Percentiles rank a stretch among this genome's conserved stretches.
Conservation (phyloP, 176 grass and related monocot species). For the Typha latifolia region DNA sequence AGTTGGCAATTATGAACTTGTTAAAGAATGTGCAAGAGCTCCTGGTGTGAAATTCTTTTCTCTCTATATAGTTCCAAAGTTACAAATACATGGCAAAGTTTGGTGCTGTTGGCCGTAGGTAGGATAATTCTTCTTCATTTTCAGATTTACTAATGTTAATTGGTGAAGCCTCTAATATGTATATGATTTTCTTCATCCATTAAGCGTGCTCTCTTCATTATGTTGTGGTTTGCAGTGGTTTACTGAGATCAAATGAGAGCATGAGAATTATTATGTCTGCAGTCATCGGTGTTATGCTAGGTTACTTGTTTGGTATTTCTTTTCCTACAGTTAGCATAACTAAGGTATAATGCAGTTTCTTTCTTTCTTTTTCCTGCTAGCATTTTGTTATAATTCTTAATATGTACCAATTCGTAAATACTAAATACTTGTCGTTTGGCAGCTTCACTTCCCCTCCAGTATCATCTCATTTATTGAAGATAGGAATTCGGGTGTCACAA, state of each 20-base stretch:
- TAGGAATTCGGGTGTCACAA: constrained; percentile 79
- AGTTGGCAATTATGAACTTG: neutral
- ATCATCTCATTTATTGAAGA: constrained; percentile 87
- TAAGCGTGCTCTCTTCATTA: neutral
- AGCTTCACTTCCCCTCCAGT: constrained; percentile 74
- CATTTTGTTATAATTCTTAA: neutral
- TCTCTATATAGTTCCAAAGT: neutral
- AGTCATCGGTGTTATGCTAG: constrained; percentile 17
- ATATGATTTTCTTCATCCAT: constrained; percentile 6
- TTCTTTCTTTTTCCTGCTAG: neutral
- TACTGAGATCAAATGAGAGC: constrained; percentile 16
- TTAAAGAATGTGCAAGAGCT: neutral
- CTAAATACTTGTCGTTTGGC: neutral
- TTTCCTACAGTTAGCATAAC: constrained; percentile 20
- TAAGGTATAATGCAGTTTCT: constrained; percentile 16
- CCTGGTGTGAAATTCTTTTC: neutral
- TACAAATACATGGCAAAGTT: constrained; percentile 12
- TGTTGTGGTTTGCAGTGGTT: neutral
- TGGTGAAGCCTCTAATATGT: constrained; percentile 4
- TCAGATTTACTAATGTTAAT: constrained; percentile 4
- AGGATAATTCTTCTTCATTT: neutral
- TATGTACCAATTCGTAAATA: neutral
- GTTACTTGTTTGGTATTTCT: constrained; percentile 27
- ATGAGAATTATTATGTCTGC: constrained; percentile 21
- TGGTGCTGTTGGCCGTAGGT: constrained; percentile 9